Evolutionary conservation across 1,284 basidiomycete genomes (phyloP).

Genomic region (Fomes fomentarius): DNA sequence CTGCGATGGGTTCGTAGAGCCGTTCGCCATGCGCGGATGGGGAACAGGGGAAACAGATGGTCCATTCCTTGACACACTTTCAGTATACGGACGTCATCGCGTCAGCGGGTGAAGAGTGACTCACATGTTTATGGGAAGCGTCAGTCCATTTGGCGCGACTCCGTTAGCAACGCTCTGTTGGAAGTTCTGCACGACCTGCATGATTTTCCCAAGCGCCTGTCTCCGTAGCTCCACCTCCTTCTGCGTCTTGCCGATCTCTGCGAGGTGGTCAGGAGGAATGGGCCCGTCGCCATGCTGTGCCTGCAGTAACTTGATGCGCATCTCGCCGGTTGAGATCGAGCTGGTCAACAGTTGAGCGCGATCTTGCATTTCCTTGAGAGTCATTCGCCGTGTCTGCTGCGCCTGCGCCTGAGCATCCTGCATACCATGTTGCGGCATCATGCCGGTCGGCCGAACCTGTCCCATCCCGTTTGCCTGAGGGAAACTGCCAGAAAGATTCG

Average conservation of each 20-base stretch:
- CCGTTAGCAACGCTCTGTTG: not conserved
- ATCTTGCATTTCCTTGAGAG: constrained; percentile 12
- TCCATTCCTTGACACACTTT: constrained; percentile 4
- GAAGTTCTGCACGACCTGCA: not conserved
- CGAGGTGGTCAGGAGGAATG: constrained; percentile 1
- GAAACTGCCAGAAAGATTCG: constrained; percentile 4
- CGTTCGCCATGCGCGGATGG: constrained; percentile 12
- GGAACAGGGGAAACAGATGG: constrained; percentile 16
- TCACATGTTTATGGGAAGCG: constrained; percentile 14
- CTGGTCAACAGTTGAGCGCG: constrained; percentile 6
- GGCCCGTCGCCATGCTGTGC: not conserved
- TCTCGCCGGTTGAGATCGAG: constrained; percentile 8
- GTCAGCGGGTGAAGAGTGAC: not conserved
- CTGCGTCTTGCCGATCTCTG: constrained; percentile 16
- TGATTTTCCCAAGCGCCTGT: not conserved
- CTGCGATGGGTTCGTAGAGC: constrained; percentile 10
- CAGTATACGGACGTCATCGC: not conserved
- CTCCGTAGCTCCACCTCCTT: constrained; percentile 13
- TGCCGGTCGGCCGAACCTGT: constrained; percentile 6
- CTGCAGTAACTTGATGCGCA: constrained; percentile 9
- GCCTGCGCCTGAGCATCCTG: constrained; percentile 13
- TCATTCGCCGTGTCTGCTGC: not conserved
- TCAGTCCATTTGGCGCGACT: not conserved
- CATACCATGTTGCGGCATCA: constrained; percentile 11
- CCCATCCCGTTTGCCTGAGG: constrained; percentile 5